These are phyloP conservation scores for Globisporangium spiculum DNA, from an alignment of 352 stramenopile species.

Conservation along the genomic window DNA sequence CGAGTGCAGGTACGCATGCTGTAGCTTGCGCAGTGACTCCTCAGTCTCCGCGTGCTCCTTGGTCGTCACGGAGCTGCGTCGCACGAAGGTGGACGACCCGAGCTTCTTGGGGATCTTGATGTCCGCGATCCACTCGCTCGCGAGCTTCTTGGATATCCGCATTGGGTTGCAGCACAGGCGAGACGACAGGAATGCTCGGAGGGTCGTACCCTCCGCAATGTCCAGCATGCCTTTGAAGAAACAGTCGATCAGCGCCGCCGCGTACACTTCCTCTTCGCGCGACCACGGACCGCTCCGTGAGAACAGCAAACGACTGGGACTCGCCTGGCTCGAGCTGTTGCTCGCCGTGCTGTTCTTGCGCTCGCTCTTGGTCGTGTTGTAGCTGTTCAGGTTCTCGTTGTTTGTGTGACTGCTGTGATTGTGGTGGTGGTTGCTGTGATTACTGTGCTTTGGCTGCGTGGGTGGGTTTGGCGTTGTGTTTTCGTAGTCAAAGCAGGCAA, in stretches of 20 bases:
- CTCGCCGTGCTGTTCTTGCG: constrained; percentile 19
- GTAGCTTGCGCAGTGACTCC: constrained; percentile 34
- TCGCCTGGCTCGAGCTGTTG: constrained; percentile 13
- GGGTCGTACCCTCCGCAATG: constrained; percentile 58
- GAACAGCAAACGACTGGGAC: constrained; percentile 22
- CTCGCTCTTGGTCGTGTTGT: constrained; percentile 1
- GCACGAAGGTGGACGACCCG: constrained; percentile 62
- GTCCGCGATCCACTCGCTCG: constrained; percentile 59
- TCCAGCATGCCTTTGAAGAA: constrained; percentile 69
- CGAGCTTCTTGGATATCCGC: constrained; percentile 78
- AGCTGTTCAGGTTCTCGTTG: background rate
- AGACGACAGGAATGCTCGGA: constrained; percentile 58
- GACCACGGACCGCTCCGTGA: constrained; percentile 64
- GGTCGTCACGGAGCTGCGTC: constrained; percentile 26
- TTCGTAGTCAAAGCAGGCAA: constrained; percentile 25
- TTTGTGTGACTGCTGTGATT: background rate
- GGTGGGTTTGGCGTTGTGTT: constrained; percentile 22
- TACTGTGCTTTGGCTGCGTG: background rate
- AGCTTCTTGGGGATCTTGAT: constrained; percentile 75
- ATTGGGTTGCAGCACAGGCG: constrained; percentile 73
- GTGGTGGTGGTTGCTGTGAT: background rate
- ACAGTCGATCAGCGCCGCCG: constrained; percentile 54
- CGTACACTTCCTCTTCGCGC: constrained; percentile 66
- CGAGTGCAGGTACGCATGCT: constrained; percentile 33
- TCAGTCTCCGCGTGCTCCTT: constrained; percentile 37